phyloP scores from a whole-genome alignment of 805 yeast species.

The Jamesozyma jinghongensis region DNA sequence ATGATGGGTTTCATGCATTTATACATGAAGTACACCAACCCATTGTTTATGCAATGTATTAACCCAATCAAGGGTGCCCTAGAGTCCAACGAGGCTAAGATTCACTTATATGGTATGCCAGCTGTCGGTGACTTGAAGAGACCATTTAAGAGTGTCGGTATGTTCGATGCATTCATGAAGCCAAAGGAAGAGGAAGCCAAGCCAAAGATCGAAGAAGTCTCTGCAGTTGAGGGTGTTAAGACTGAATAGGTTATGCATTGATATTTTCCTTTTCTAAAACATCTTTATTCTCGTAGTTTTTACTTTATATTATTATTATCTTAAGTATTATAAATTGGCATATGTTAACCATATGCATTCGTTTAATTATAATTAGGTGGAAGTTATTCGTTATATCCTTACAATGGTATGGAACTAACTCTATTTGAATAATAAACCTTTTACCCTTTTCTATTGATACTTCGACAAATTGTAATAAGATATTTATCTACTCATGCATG shows the following conservation, averaged over 20 bases:
- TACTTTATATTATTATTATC: no score
- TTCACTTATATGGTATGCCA: slow-evolving; percentile 75
- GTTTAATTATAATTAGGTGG: no score
- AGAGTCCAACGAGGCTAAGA: slow-evolving; percentile 83
- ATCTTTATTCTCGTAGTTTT: no score
- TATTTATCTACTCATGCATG: no score
- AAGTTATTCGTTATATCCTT: no score
- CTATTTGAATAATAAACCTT: no score
- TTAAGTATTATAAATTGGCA: no score
- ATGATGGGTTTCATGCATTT: slow-evolving; percentile 99
- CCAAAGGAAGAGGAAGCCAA: slow-evolving; percentile 1
- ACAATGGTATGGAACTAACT: no score
- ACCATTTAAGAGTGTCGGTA: slow-evolving; percentile 85
- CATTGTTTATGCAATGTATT: slow-evolving; percentile 87
- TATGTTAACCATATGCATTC: no score
- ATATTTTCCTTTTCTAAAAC: no score
- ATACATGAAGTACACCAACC: slow-evolving; percentile 96
- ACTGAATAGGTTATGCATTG: slow-evolving; percentile 2
- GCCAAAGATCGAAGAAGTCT: slow-evolving; percentile 10
- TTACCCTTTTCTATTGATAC: no score
- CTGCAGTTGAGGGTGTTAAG: slow-evolving; percentile 6
- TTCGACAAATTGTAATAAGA: no score
- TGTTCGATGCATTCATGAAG: slow-evolving; percentile 46
- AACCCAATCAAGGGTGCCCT: slow-evolving; percentile 83
- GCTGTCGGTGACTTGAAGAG: slow-evolving; percentile 89